phyloP scores from a whole-genome alignment of 2,329 filamentous ascomycete species.

The Ilyonectria sp. region DNA sequence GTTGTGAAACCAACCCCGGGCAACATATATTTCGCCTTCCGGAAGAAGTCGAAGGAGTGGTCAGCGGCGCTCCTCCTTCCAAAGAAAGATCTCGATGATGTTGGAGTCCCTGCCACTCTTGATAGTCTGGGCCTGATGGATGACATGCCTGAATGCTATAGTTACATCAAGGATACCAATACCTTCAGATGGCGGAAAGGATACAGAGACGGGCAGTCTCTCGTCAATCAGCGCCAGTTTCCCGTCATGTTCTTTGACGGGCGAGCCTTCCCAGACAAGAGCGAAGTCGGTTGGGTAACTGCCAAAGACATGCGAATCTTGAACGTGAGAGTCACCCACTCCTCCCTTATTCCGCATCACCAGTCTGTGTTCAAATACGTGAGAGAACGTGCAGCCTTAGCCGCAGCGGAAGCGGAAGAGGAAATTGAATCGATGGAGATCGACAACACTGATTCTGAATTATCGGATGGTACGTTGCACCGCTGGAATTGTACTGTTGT shows the following conservation, averaged over 20 bases:
- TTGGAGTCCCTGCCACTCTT: constrained; percentile 2
- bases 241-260: constrained; percentile 20
- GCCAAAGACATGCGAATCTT: constrained; percentile 6
- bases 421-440: neutral
- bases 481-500: neutral
- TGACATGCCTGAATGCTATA: constrained; percentile 22
- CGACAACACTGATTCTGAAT: neutral
- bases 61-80: constrained; percentile 21
- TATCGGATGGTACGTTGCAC: neutral
- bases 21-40: constrained; percentile 20
- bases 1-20: neutral
- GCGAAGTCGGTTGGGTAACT: constrained; percentile 3
- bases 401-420: neutral
- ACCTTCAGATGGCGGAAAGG: neutral
- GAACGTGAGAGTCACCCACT: neutral
- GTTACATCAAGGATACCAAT: neutral
- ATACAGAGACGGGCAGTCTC: constrained; percentile 6
- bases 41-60: constrained; percentile 20
- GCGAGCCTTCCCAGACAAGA: neutral
- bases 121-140: constrained; percentile 21
- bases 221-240: constrained; percentile 7
- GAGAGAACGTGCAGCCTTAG: neutral
- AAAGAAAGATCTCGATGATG: neutral
- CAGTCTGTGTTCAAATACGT: neutral
- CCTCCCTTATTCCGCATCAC: neutral